These are phyloP conservation scores for Lactarius hatsudake DNA, from an alignment of 768 basidiomycete genomes.

Conservation along the genomic window DNA sequence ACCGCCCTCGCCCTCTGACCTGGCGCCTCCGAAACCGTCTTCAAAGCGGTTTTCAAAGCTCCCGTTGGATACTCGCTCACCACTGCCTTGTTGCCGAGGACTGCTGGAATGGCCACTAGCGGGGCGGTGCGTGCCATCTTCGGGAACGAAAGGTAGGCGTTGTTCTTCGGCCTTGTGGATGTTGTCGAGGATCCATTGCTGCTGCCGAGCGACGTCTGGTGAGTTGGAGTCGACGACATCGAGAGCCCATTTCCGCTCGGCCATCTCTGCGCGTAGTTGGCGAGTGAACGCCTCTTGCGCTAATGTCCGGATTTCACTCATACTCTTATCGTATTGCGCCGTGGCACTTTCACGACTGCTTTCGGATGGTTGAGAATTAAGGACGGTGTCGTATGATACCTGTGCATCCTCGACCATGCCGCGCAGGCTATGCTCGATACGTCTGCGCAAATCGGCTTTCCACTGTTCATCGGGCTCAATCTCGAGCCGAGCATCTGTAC, in stretches of 20 bases:
- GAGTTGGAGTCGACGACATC: constrained; percentile 21
- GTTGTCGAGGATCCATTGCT: constrained; percentile 27
- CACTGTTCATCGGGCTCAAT: constrained; percentile 26
- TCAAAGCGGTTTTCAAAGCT: constrained; percentile 4
- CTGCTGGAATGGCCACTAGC: constrained; percentile 5
- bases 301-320: constrained; percentile 19
- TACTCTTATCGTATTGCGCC: constrained; percentile 20
- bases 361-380: constrained; percentile 10
- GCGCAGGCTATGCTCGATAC: constrained; percentile 23
- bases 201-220: constrained; percentile 25
- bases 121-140: constrained; percentile 1
- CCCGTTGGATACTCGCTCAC: constrained; percentile 6
- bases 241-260: constrained; percentile 26
- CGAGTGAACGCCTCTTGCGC: constrained; percentile 26
- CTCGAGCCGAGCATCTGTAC: constrained; percentile 13
- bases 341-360: constrained; percentile 11
- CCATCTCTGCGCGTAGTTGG: constrained; percentile 19
- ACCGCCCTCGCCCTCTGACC: constrained; percentile 1
- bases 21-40: constrained; percentile 5
- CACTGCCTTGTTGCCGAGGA: constrained; percentile 2
- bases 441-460: constrained; percentile 22
- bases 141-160: background rate
- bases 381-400: constrained; percentile 14
- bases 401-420: constrained; percentile 24
- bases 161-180: constrained; percentile 21